phyloP scores from a whole-genome alignment of 768 basidiomycete genomes.

The Chalciporus chontae region DNA sequence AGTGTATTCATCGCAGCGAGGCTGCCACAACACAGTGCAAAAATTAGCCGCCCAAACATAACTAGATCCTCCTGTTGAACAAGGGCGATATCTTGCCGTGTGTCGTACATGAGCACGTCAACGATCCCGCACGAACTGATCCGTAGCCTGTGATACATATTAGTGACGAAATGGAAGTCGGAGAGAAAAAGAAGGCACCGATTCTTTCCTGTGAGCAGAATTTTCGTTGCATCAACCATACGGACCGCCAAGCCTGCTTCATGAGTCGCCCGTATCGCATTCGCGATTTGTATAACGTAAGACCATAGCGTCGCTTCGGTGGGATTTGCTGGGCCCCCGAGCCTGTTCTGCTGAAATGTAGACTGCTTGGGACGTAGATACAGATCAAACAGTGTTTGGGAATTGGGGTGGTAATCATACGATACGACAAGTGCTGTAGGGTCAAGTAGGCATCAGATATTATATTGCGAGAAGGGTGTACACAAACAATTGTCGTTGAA shows the following conservation, averaged over 20 bases:
- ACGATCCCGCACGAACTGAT: conserved; percentile 83
- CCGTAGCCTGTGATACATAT: conserved; percentile 55
- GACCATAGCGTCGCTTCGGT: conserved; percentile 84
- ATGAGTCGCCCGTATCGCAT: conserved; percentile 84
- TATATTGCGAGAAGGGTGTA: background rate
- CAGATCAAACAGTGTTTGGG: conserved; percentile 76
- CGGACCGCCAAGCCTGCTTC: conserved; percentile 76
- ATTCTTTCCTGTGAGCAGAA: conserved; percentile 87
- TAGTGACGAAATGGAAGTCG: background rate
- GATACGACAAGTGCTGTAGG: conserved; percentile 80
- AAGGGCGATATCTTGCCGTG: conserved; percentile 51
- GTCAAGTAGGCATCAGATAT: conserved; percentile 8
- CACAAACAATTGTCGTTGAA: conserved; percentile 88
- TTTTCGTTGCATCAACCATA: conserved; percentile 81
- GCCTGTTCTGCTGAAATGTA: conserved; percentile 34
- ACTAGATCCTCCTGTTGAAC: conserved; percentile 87
- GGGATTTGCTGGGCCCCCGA: conserved; percentile 26
- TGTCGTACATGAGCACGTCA: conserved; percentile 80
- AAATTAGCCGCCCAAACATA: conserved; percentile 81
- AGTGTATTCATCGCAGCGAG: conserved; percentile 52
- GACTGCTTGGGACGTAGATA: conserved; percentile 62
- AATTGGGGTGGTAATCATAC: conserved; percentile 84
- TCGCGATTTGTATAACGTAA: conserved; percentile 86
- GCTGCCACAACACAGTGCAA: conserved; percentile 74
- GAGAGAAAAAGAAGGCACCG: conserved; percentile 41